A percentile compares a stretch with the other conserved stretches of the same genome.
These are phyloP conservation scores for Blastomyces gilchristii DNA, from an alignment of 2,329 filamentous ascomycete species.

Conservation along the genomic window DNA sequence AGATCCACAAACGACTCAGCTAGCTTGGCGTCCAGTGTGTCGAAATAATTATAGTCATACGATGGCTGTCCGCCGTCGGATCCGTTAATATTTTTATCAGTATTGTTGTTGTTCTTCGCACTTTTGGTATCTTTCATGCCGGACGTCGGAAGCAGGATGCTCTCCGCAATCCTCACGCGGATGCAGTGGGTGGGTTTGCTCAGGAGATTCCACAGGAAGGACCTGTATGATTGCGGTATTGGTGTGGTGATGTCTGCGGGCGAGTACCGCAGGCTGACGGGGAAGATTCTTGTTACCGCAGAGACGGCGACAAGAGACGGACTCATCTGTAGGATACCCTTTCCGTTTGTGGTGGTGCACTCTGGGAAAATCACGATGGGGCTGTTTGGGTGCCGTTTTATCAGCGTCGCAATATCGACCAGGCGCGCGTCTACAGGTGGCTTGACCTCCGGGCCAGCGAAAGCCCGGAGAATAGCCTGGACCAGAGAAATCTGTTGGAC, in stretches of 20 bases:
- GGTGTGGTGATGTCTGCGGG: slow-evolving; percentile 86
- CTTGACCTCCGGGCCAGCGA: slow-evolving; percentile 47
- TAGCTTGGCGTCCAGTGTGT: slow-evolving; percentile 31
- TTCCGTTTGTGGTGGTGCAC: slow-evolving; percentile 86
- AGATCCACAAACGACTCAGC: slow-evolving; percentile 21
- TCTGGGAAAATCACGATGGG: slow-evolving; percentile 86
- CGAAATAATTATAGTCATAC: slow-evolving; percentile 39
- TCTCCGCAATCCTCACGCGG: slow-evolving; percentile 78
- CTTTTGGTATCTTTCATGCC: slow-evolving; percentile 29
- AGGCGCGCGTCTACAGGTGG: slow-evolving; percentile 42
- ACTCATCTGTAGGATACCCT: slow-evolving; percentile 75
- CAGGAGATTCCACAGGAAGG: slow-evolving; percentile 78
- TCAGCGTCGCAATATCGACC: slow-evolving; percentile 53
- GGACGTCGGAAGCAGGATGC: slow-evolving; percentile 48
- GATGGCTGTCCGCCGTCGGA: slow-evolving; percentile 17
- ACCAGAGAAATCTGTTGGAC: slow-evolving; percentile 70
- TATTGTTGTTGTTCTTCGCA: not conserved
- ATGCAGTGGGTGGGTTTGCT: slow-evolving; percentile 80
- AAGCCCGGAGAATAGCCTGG: slow-evolving; percentile 61
- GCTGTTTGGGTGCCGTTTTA: slow-evolving; percentile 59
- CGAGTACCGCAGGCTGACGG: slow-evolving; percentile 80
- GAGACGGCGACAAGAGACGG: slow-evolving; percentile 62
- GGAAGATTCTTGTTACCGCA: slow-evolving; percentile 66
- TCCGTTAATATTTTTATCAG: slow-evolving; percentile 16
- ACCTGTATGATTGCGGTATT: slow-evolving; percentile 59